Conservation (phyloP, 2,329 filamentous ascomycete species). For the Penicillium sp. region DNA sequence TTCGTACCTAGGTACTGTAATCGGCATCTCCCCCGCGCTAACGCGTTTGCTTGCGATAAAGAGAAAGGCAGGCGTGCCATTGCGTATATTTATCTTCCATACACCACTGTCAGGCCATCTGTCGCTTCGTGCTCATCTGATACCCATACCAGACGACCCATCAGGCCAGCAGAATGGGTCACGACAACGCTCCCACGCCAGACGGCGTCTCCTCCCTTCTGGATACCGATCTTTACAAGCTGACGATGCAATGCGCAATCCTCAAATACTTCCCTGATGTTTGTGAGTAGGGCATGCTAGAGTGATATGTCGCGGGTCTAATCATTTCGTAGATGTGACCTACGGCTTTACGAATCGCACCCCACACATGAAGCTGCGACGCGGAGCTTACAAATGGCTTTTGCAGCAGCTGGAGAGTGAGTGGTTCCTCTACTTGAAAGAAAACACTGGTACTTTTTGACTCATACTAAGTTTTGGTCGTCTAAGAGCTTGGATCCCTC, state of each 20-base stretch:
- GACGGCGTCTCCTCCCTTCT: slow-evolving; percentile 81
- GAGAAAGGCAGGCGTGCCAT: background rate
- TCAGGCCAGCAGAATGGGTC: slow-evolving; percentile 26
- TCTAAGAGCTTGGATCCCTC: slow-evolving; percentile 75
- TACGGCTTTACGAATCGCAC: slow-evolving; percentile 97
- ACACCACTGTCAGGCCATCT: background rate
- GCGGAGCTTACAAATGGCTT: slow-evolving; percentile 82
- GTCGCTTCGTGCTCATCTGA: background rate
- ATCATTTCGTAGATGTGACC: slow-evolving; percentile 61
- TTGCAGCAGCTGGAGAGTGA: slow-evolving; percentile 76
- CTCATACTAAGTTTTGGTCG: background rate
- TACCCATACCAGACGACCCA: background rate
- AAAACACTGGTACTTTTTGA: background rate
- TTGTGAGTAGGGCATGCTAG: slow-evolving; percentile 34
- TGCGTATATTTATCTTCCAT: background rate
- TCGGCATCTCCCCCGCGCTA: slow-evolving; percentile 13
- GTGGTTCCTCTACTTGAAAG: slow-evolving; percentile 23
- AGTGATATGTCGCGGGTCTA: background rate
- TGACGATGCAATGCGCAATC: slow-evolving; percentile 98
- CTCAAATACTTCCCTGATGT: slow-evolving; percentile 83
- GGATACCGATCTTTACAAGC: slow-evolving; percentile 87
- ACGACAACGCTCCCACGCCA: slow-evolving; percentile 37
- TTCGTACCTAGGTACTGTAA: no score
- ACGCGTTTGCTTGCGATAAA: slow-evolving; percentile 3
- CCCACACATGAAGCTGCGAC: slow-evolving; percentile 84